phyloP scores from a whole-genome alignment of 2,329 filamentous ascomycete genomes.

The Fusarium sp. region DNA sequence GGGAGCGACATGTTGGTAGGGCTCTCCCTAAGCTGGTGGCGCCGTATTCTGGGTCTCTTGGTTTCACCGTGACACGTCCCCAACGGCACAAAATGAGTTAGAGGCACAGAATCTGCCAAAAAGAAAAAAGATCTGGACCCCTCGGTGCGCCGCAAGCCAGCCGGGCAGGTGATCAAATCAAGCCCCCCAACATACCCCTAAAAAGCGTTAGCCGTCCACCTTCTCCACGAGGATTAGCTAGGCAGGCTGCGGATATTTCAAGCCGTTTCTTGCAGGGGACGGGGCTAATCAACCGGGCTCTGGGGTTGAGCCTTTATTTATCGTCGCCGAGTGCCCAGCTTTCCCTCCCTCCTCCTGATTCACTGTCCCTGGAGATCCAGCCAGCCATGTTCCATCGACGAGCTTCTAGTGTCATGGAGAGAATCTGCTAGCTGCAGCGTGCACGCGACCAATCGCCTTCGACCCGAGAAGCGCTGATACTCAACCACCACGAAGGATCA shows the following conservation, averaged over 20 bases:
- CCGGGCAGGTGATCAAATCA: too few relatives aligned
- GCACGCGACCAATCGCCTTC: constrained; percentile 17
- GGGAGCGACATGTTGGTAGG: background rate
- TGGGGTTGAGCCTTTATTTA: constrained; percentile 32
- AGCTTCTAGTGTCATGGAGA: constrained; percentile 23
- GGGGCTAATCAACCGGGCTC: background rate
- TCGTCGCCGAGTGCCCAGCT: constrained; percentile 12
- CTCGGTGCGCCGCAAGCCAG: too few relatives aligned
- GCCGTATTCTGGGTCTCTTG: too few relatives aligned
- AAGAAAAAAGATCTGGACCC: too few relatives aligned
- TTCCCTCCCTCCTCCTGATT: background rate
- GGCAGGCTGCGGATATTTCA: background rate
- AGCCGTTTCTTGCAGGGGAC: background rate
- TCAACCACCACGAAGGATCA: constrained; percentile 6
- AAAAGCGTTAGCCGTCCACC: too few relatives aligned
- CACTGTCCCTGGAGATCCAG: background rate
- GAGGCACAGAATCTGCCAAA: too few relatives aligned
- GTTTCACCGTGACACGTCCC: too few relatives aligned
- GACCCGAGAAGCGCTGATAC: constrained; percentile 3
- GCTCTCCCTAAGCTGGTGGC: too few relatives aligned
- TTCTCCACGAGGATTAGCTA: background rate
- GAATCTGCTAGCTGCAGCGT: constrained; percentile 5
- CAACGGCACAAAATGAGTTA: too few relatives aligned
- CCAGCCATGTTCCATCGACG: constrained; percentile 12
- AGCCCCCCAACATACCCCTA: too few relatives aligned